Evolutionary conservation across 1,139 yeast species (phyloP), one percentile per base, ranked within the genome.

Genomic region (Arxiozyma slooffiae): DNA sequence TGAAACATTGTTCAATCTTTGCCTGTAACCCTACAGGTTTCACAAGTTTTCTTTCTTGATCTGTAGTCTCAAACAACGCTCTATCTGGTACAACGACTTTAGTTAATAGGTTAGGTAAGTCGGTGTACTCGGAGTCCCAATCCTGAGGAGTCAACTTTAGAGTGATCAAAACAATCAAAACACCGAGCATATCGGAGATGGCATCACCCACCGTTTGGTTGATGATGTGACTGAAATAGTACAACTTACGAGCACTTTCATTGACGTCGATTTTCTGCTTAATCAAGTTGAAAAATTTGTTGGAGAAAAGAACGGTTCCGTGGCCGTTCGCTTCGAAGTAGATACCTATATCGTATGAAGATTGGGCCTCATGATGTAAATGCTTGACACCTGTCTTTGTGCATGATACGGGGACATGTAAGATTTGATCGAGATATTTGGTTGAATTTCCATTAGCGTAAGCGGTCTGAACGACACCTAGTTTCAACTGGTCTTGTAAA

Each of bases 271-370:
- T 11, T 6, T 4, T 30, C 46, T 70, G 34, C 16, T 20, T 38
- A 8, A 50, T 42, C 8, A 46, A 20, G 9, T 36, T 9, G 56
- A 73, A 77, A 51, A 77, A 87, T 20, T 76, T 75, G 0, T 78
- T 75, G 7, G 86, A 79, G 64, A 92, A 94, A 21, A 89, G 72
- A 4, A 92, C 95, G 0, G 99, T 94, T 16, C 99, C 99, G 63
- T 92, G 99, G n/a, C 99, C 99, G 64, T 92, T 92, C 49, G 99
- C 98, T 72, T 92, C 99, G 62, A 92, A 92, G 69, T 94, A 92
- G 22, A 92, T 82, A 23, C 98, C 98, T 56, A 92, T 77, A 62
- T 89, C 97, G 63, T 79, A 92, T 50, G 80, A 76, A 55, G 79
- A 81, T 1, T 96, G 95, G 23, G 84, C 85, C 60, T 81, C 88